Percentiles rank a stretch among this genome's conserved stretches.
phyloP scores from a whole-genome alignment of 805 yeast species.

The Saccharomycopsis sp. region DNA sequence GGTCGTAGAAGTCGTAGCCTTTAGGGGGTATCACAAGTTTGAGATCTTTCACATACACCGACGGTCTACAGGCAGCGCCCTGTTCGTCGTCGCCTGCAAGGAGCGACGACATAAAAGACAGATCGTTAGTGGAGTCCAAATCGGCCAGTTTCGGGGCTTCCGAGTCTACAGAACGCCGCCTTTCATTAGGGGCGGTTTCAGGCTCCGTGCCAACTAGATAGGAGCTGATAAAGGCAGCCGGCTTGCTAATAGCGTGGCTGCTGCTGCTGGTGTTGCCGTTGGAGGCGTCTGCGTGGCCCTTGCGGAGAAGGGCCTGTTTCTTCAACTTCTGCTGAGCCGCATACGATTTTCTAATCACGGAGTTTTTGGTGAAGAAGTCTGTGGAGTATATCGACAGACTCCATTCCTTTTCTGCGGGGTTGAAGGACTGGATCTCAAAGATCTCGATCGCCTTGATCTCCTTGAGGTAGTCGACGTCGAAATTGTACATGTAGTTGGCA shows the following conservation, averaged over 20 bases:
- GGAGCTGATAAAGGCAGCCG: not conserved
- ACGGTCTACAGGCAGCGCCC: not conserved
- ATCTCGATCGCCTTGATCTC: constrained; percentile 52
- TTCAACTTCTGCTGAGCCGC: constrained; percentile 6
- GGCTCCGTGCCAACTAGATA: not conserved
- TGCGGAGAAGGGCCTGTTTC: constrained; percentile 9
- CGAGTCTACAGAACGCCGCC: not conserved
- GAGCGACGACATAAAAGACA: not conserved
- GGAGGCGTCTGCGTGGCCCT: constrained; percentile 7
- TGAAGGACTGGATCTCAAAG: constrained; percentile 57
- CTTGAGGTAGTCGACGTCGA: constrained; percentile 40
- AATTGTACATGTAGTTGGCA: constrained; percentile 41
- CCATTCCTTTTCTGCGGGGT: constrained; percentile 51
- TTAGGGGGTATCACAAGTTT: constrained; percentile 47
- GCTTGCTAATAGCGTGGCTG: not conserved
- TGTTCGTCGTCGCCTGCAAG: not conserved
- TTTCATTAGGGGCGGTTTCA: not conserved
- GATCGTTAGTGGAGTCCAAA: not conserved
- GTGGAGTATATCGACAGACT: constrained; percentile 25
- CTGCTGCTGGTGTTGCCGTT: not conserved
- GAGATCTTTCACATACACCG: constrained; percentile 12
- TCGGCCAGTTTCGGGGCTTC: not conserved
- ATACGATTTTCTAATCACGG: constrained; percentile 15
- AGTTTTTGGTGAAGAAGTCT: constrained; percentile 18
- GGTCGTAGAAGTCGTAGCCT: constrained; percentile 45